These are phyloP conservation scores for Vachellia collinsii DNA, from an alignment of 306 rosid species.

Conservation along the genomic window DNA sequence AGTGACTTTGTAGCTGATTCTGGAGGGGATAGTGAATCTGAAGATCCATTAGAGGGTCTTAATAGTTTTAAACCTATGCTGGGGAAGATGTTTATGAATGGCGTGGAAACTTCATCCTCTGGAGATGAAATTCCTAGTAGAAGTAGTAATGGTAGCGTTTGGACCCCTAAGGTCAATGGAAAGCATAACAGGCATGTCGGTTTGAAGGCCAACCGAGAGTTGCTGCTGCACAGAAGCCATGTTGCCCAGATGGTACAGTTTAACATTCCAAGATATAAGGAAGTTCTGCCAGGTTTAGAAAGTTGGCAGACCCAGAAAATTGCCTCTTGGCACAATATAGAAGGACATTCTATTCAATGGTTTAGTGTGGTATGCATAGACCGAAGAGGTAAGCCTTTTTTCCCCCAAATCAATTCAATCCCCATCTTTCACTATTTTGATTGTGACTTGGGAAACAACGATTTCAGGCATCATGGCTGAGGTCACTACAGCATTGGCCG, in stretches of 20 bases:
- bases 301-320: constrained; percentile 86
- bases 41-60: constrained; percentile 54
- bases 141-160: constrained; percentile 58
- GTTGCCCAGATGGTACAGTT: constrained; percentile 65
- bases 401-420: constrained; percentile 16
- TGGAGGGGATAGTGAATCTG: constrained; percentile 73
- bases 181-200: constrained; percentile 74
- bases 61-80: constrained; percentile 54
- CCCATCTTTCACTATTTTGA: constrained; percentile 31
- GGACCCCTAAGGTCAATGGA: constrained; percentile 88
- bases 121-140: constrained; percentile 44
- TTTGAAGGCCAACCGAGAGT: constrained; percentile 67
- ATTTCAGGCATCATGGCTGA: constrained; percentile 94
- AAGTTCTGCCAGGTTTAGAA: constrained; percentile 90
- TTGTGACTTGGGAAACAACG: constrained; percentile 34
- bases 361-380: constrained; percentile 77
- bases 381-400: constrained; percentile 69
- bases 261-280: constrained; percentile 75
- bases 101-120: constrained; percentile 58
- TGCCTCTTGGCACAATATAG: constrained; percentile 86
- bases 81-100: constrained; percentile 55
- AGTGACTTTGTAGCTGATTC: constrained; percentile 75
- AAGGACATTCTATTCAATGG: constrained; percentile 93
- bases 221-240: constrained; percentile 64
- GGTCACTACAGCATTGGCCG: constrained; percentile 81